Evolutionary conservation across 768 basidiomycete species (phyloP), one percentile per base, ranked within the genome.

Genomic region (Russula foetens): DNA sequence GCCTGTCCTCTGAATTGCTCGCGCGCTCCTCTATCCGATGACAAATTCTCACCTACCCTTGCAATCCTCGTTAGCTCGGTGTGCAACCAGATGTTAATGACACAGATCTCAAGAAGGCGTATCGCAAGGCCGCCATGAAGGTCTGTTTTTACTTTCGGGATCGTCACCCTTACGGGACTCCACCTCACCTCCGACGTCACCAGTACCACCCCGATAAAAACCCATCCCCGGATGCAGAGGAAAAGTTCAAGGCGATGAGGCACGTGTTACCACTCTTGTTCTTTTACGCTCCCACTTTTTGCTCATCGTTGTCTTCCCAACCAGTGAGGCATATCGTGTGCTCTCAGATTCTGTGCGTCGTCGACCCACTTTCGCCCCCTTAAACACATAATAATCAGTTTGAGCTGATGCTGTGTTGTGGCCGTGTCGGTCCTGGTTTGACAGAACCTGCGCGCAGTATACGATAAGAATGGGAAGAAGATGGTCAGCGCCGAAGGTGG

Each of bases 141-240:
- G 93, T 90, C 58, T 63, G 79, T 64, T 38, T 29, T 35, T 55
- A 2, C 39, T 21, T 47, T 28, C 33, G 3, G 26, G 7, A 14
- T 17, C 5, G 9, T 12, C 35, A 35, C 6, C 4, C 24, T 8
- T 1, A 2, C 12, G 6, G 17, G 14, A 21, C 19, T 19, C 35
- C 29, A 14, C 23, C 33, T 46, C 17, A 51, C 49, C 19, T 17
- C 24, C 43, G 12, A 19, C 31, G 19, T 24, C 38, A 21, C 4
- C 66, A 94, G 90, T 96, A 86, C 71, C 94, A 97, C 71, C 95
- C 94, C 5, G 95, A 97, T 75, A 97, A 96, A 81, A 98, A 98
- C 69, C 80, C 84, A 7, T 88, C 91, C 4, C 81, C 85, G n/a
- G 92, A 92, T 68, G 97, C 96, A 1, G 93, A 94, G 71, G 88